phyloP scores from a whole-genome alignment of 768 basidiomycete genomes.

The Dentipellis fragilis region DNA sequence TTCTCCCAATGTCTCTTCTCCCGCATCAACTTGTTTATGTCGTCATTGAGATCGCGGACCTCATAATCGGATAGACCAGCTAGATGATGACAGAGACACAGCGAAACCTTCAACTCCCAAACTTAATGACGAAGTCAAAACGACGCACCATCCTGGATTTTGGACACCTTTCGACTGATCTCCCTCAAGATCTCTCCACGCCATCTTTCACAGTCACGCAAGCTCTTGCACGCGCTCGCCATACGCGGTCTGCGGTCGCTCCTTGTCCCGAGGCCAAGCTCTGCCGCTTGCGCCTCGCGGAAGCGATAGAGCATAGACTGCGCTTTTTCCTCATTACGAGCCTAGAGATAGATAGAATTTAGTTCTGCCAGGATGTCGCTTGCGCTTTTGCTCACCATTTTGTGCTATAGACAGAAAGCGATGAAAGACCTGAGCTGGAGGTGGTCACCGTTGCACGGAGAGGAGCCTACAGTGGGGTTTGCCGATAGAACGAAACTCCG shows the following conservation, averaged over 20 bases:
- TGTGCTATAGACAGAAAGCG: not conserved
- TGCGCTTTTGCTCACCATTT: not conserved
- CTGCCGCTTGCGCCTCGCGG: conserved; percentile 91
- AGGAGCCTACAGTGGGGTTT: not conserved
- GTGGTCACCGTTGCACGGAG: not conserved
- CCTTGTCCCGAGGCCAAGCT: conserved; percentile 84
- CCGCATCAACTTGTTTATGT: conserved; percentile 91
- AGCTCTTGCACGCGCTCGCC: conserved; percentile 85
- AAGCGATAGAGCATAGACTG: conserved; percentile 94
- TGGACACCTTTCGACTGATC: conserved; percentile 92
- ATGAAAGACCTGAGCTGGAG: not conserved
- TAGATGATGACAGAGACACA: conserved; percentile 22
- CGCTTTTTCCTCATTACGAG: conserved; percentile 97
- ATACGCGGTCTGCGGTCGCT: conserved; percentile 82
- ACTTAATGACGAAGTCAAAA: not conserved
- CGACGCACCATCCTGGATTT: conserved; percentile 85
- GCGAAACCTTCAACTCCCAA: not conserved
- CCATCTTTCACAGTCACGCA: conserved; percentile 93
- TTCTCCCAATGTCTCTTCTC: conserved; percentile 99
- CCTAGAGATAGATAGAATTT: conserved; percentile 33
- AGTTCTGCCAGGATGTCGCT: not conserved
- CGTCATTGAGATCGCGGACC: conserved; percentile 91
- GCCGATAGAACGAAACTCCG: not conserved
- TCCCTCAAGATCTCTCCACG: conserved; percentile 91
- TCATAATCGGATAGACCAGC: conserved; percentile 94